Conservation (phyloP, 2,329 filamentous ascomycete species). For the Diplodia intermedia region DNA sequence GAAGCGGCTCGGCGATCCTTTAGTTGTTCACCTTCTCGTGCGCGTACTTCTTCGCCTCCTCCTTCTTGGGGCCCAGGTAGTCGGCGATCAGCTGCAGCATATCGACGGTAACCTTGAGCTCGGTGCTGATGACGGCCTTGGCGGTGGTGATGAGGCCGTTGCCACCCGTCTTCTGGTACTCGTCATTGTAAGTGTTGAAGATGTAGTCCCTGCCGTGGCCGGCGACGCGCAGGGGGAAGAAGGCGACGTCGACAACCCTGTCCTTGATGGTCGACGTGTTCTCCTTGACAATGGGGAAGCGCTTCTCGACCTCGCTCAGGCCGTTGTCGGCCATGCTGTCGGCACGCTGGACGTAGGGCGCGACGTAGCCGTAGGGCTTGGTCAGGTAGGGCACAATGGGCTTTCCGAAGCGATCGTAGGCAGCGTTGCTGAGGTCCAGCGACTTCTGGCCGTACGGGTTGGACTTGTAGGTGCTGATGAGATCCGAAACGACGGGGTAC, state of each 20-base stretch:
- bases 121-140: conserved; percentile 48
- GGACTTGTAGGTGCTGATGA: conserved; percentile 77
- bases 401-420: conserved; percentile 77
- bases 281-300: conserved; percentile 56
- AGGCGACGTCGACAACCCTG: conserved; percentile 39
- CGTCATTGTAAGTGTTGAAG: conserved; percentile 47
- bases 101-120: conserved; percentile 49
- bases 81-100: conserved; percentile 41
- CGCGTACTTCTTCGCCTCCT: conserved; percentile 43
- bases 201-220: conserved; percentile 46
- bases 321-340: conserved; percentile 61
- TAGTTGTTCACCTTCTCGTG: conserved; percentile 42
- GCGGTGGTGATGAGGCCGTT: conserved; percentile 47
- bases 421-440: conserved; percentile 74
- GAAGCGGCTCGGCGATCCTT: background rate
- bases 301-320: conserved; percentile 47
- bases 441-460: conserved; percentile 86
- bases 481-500: conserved; percentile 83
- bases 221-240: conserved; percentile 41
- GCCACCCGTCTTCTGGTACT: conserved; percentile 50
- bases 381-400: conserved; percentile 80
- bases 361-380: conserved; percentile 80
- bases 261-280: conserved; percentile 54
- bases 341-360: conserved; percentile 82
- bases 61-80: conserved; percentile 46